A percentile compares a stretch with the other conserved stretches of the same genome.
Evolutionary conservation across 495 filamentous ascomycete genomes (phyloP).

Genomic region (Aspergillus nidulans): DNA sequence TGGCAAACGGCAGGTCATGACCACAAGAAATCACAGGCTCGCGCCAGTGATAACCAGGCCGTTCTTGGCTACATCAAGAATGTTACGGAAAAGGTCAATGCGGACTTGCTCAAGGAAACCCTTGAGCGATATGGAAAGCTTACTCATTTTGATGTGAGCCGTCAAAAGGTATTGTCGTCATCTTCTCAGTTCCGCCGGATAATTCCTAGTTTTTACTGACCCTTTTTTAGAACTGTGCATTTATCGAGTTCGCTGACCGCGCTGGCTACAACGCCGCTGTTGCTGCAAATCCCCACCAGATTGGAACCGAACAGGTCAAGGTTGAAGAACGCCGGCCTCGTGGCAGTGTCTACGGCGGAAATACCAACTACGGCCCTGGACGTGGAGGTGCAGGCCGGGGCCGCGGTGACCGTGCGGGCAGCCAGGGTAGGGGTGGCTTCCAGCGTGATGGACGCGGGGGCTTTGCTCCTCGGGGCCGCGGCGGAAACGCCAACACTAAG

Average conservation of each 20-base stretch:
- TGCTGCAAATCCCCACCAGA: slow-evolving; percentile 76
- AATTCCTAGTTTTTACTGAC: neutral
- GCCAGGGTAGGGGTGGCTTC: slow-evolving; percentile 63
- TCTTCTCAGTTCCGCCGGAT: neutral
- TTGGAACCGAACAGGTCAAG: slow-evolving; percentile 72
- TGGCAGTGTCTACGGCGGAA: slow-evolving; percentile 58
- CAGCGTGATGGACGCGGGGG: slow-evolving; percentile 61
- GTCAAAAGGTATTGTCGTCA: slow-evolving; percentile 63
- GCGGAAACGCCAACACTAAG: slow-evolving; percentile 46
- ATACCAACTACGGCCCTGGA: slow-evolving; percentile 52
- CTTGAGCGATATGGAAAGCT: slow-evolving; percentile 73
- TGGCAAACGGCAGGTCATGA: slow-evolving; percentile 79
- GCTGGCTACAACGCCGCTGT: slow-evolving; percentile 78
- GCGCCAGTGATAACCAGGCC: slow-evolving; percentile 60
- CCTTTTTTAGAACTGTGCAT: slow-evolving; percentile 77
- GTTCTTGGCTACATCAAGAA: slow-evolving; percentile 88
- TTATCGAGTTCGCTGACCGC: slow-evolving; percentile 82
- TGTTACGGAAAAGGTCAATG: slow-evolving; percentile 77
- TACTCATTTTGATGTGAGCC: slow-evolving; percentile 83
- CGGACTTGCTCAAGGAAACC: slow-evolving; percentile 58
- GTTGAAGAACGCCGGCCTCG: slow-evolving; percentile 88
- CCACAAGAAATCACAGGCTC: slow-evolving; percentile 75
- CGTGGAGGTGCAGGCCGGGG: slow-evolving; percentile 58
- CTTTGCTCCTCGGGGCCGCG: slow-evolving; percentile 50
- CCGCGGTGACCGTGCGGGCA: slow-evolving; percentile 63